phyloP scores from a whole-genome alignment of 2,329 filamentous ascomycete genomes.

The Macrophomina pseudophaseolina region DNA sequence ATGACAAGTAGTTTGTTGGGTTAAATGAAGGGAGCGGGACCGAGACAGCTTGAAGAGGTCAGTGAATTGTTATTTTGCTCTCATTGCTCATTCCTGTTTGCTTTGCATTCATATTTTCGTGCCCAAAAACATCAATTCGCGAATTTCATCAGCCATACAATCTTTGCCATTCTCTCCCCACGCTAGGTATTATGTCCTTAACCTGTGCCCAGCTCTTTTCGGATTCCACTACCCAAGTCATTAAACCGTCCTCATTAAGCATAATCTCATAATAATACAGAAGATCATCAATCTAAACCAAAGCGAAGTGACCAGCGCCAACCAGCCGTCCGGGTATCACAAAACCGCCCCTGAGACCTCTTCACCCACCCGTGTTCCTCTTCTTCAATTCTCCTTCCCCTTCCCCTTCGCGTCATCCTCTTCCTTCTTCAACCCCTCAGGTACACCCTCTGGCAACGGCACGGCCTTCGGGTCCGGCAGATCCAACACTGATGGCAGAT shows the following conservation, averaged over 20 bases:
- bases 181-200: too few species aligned
- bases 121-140: too few species aligned
- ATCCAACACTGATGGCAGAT: slow-evolving; percentile 44
- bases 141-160: too few species aligned
- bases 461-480: slow-evolving; percentile 39
- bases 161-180: too few species aligned
- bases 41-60: too few species aligned
- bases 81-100: too few species aligned
- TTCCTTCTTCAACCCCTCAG: neutral
- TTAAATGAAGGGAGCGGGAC: too few species aligned
- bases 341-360: neutral
- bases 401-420: slow-evolving; percentile 1
- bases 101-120: too few species aligned
- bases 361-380: neutral
- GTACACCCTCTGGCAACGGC: slow-evolving; percentile 27
- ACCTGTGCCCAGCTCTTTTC: too few species aligned
- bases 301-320: neutral
- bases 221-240: neutral
- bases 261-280: neutral
- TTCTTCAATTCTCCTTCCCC: neutral
- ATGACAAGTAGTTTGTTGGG: too few species aligned
- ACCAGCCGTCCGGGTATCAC: slow-evolving; percentile 3
- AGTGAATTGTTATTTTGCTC: too few species aligned
- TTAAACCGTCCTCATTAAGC: neutral
- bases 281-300: slow-evolving; percentile 4